These are phyloP conservation scores for Ogataea pilisensis DNA, from an alignment of 805 yeast species.

Conservation along the genomic window DNA sequence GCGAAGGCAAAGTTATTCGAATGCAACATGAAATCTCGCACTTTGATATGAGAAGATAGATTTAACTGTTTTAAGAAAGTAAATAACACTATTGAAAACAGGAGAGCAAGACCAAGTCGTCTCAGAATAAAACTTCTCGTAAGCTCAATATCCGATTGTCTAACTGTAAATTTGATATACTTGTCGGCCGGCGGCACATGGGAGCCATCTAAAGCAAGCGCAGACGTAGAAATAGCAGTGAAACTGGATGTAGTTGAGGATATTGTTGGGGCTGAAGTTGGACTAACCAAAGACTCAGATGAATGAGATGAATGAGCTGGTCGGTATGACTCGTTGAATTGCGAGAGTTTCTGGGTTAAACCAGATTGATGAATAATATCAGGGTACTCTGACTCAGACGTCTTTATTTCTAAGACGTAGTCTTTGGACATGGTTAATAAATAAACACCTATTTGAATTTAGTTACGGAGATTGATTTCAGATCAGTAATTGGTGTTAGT, in stretches of 20 bases:
- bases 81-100: slow-evolving; percentile 6
- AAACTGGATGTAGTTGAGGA: neutral
- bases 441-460: too few species aligned
- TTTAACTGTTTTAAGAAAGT: neutral
- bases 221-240: neutral
- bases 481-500: too few species aligned
- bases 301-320: neutral
- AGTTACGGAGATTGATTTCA: too few species aligned
- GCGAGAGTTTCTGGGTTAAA: neutral
- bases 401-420: slow-evolving; percentile 25
- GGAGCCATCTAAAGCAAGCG: too few species aligned
- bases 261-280: too few species aligned
- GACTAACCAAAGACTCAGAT: too few species aligned
- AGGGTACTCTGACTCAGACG: slow-evolving; percentile 18
- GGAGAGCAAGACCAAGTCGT: slow-evolving; percentile 5
- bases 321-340: too few species aligned
- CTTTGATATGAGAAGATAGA: neutral
- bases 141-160: slow-evolving; percentile 6
- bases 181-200: slow-evolving; percentile 7
- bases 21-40: neutral
- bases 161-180: slow-evolving; percentile 18
- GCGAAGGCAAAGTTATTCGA: neutral
- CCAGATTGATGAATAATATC: slow-evolving; percentile 18
- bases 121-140: neutral
- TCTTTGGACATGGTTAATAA: slow-evolving; percentile 25